phyloP scores from a whole-genome alignment of 148 eudicot genomes.

The Chenopodium quinoa region DNA sequence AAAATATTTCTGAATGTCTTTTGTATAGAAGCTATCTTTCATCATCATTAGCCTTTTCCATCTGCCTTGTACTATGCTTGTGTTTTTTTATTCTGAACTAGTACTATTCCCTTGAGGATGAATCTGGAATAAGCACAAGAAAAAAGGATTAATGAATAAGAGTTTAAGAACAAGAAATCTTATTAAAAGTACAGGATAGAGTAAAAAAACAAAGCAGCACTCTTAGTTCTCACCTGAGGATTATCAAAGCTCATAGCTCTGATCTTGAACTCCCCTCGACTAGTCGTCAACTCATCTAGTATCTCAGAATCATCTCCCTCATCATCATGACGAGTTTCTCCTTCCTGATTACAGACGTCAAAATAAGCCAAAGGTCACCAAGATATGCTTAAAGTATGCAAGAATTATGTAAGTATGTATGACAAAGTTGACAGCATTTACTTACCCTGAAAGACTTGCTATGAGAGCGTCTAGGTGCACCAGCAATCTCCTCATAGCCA shows the following conservation, averaged over 20 bases:
- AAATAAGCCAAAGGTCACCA: neutral
- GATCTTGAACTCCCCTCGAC: slow-evolving; percentile 57
- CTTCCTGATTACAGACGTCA: slow-evolving; percentile 23
- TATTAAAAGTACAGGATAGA: too few relatives aligned
- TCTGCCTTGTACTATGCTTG: neutral
- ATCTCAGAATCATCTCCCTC: slow-evolving; percentile 41
- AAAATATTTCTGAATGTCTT: neutral
- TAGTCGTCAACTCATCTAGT: slow-evolving; percentile 52
- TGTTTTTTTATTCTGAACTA: slow-evolving; percentile 9
- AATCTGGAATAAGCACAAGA: slow-evolving; percentile 18
- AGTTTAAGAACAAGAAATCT: too few relatives aligned
- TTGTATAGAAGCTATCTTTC: neutral
- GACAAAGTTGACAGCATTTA: neutral
- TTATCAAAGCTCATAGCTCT: slow-evolving; percentile 34
- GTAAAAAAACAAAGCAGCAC: neutral
- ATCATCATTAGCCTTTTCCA: neutral
- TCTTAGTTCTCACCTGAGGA: slow-evolving; percentile 31
- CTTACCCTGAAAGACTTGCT: slow-evolving; percentile 41
- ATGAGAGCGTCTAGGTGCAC: slow-evolving; percentile 33
- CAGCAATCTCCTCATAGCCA: slow-evolving; percentile 72
- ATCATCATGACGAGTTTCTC: slow-evolving; percentile 18
- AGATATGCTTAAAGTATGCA: neutral
- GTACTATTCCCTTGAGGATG: slow-evolving; percentile 18
- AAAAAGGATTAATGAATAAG: neutral
- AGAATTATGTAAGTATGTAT: neutral